Conservation (phyloP, 352 stramenopile species). For the Phytophthora capsici region DNA sequence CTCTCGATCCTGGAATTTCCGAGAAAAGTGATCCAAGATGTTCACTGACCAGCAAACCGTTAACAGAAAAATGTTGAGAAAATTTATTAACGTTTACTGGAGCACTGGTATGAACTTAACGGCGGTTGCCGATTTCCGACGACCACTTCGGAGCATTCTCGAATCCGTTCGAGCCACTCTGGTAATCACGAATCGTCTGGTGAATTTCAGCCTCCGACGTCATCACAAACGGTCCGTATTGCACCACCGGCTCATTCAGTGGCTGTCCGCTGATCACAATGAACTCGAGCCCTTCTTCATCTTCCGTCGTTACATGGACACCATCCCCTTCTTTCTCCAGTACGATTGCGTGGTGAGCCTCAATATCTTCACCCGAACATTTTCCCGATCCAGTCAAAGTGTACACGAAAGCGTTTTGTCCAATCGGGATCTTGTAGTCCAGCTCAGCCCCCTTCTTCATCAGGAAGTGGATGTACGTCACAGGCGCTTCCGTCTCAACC, state of each 20-base stretch:
- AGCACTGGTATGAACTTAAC: too few relatives aligned
- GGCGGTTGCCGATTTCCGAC: constrained; percentile 54
- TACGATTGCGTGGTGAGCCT: constrained; percentile 53
- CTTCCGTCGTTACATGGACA: constrained; percentile 44
- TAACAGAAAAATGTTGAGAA: too few relatives aligned
- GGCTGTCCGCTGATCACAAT: constrained; percentile 65
- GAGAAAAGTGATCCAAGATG: too few relatives aligned
- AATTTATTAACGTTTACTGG: too few relatives aligned
- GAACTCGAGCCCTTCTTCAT: constrained; percentile 51
- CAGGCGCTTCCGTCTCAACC: constrained; percentile 51
- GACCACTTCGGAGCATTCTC: constrained; percentile 65
- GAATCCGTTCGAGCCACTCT: constrained; percentile 66
- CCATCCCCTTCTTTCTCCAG: constrained; percentile 58
- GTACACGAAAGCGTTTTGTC: constrained; percentile 58
- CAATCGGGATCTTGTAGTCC: constrained; percentile 45
- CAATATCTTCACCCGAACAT: constrained; percentile 27
- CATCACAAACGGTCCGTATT: constrained; percentile 83
- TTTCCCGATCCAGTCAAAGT: constrained; percentile 39
- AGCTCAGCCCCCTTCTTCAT: constrained; percentile 45
- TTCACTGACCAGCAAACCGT: too few relatives aligned
- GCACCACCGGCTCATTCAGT: constrained; percentile 66
- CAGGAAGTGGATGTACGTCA: constrained; percentile 65
- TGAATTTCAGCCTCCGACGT: constrained; percentile 60
- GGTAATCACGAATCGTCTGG: constrained; percentile 63
- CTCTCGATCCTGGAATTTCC: too few relatives aligned